Percentiles rank a stretch among this genome's conserved stretches.
Evolutionary conservation across 2,329 filamentous ascomycete genomes (phyloP).

Genomic region (Cercospora zeae-maydis): DNA sequence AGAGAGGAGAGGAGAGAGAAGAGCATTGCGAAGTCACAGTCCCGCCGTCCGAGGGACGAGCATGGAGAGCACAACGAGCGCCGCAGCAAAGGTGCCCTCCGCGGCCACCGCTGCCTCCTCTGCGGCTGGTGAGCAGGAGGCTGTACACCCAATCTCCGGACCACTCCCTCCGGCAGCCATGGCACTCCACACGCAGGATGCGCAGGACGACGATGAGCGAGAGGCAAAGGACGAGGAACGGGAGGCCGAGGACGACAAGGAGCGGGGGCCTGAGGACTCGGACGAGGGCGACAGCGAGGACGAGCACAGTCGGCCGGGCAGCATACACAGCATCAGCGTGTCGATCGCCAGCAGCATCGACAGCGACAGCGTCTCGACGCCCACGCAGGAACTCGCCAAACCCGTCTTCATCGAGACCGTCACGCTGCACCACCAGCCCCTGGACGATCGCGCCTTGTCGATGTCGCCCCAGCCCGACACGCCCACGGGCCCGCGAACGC

Average conservation of each 20-base stretch:
- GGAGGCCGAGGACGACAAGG: not conserved
- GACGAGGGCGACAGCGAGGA: not conserved
- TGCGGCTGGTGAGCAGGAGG: not conserved
- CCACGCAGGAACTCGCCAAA: conserved; percentile 16
- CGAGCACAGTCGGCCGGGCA: conserved; percentile 2
- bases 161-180: not conserved
- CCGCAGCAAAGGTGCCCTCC: not conserved
- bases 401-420: conserved; percentile 24
- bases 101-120: not conserved
- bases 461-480: conserved; percentile 20
- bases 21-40: not conserved
- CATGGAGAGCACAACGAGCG: not conserved
- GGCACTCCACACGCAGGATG: not conserved
- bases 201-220: not conserved
- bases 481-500: conserved; percentile 18
- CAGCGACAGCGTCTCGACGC: conserved; percentile 15
- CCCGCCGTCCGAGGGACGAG: not conserved
- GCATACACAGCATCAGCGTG: not conserved
- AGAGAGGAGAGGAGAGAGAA: not conserved
- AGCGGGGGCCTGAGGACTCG: no score
- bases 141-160: not conserved
- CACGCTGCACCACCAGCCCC: conserved; percentile 23
- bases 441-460: conserved; percentile 14
- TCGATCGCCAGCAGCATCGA: conserved; percentile 9
- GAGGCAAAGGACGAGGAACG: not conserved